phyloP scores from a whole-genome alignment of 768 basidiomycete genomes.

The Crucibulum laeve region DNA sequence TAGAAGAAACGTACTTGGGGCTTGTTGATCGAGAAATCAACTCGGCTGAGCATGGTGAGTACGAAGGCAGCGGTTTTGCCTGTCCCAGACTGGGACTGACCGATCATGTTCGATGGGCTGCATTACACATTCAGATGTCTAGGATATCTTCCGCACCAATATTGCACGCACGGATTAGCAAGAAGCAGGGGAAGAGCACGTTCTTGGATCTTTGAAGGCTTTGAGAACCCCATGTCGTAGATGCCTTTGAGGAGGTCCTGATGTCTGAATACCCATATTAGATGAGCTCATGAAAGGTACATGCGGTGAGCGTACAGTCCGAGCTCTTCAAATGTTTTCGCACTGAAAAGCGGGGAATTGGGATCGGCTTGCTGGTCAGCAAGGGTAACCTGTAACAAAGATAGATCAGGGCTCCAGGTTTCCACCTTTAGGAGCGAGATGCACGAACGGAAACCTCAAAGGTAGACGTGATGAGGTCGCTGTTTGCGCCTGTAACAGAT shows the following conservation, averaged over 20 bases:
- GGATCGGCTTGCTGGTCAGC: conserved; percentile 96
- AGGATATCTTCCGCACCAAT: conserved; percentile 4
- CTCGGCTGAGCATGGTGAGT: conserved; percentile 92
- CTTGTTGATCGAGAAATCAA: conserved; percentile 78
- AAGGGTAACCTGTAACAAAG: conserved; percentile 71
- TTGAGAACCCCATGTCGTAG: conserved; percentile 93
- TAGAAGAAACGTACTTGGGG: conserved; percentile 59
- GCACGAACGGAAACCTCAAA: conserved; percentile 77
- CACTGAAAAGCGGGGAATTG: conserved; percentile 92
- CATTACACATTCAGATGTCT: neutral
- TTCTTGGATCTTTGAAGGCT: conserved; percentile 99
- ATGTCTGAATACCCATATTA: conserved; percentile 44
- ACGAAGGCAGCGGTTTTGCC: conserved; percentile 99
- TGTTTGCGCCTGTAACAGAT: conserved; percentile 22
- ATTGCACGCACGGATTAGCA: conserved; percentile 68
- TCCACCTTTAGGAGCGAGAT: neutral
- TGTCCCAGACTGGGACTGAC: conserved; percentile 98
- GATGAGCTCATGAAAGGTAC: neutral
- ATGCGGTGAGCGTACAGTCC: conserved; percentile 64
- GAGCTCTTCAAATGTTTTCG: conserved; percentile 92
- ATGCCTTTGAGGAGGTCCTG: conserved; percentile 89
- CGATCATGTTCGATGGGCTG: conserved; percentile 98
- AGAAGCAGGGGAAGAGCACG: conserved; percentile 90
- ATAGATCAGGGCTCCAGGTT: neutral
- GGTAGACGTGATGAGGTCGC: conserved; percentile 71